These are phyloP conservation scores for Alternaria viburni DNA, from an alignment of 2,329 filamentous ascomycete genomes.

Conservation along the genomic window DNA sequence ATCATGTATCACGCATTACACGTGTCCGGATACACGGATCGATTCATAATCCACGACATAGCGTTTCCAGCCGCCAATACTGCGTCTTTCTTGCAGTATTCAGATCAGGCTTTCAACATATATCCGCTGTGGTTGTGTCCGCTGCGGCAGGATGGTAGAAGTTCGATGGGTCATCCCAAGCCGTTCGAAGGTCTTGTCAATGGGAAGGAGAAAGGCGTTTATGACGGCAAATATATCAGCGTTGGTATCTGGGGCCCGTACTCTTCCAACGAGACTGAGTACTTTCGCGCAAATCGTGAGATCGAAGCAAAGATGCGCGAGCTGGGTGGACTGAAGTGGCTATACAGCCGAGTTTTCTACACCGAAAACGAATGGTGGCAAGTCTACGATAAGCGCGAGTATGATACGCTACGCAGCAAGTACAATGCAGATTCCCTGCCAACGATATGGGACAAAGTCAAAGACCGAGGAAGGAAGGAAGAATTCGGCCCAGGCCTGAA, in stretches of 20 bases:
- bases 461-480: conserved; percentile 45
- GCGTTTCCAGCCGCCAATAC: conserved; percentile 62
- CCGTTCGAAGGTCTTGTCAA: conserved; percentile 8
- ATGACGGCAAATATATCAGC: conserved; percentile 37
- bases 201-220: conserved; percentile 10
- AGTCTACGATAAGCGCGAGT: conserved; percentile 66
- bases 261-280: conserved; percentile 61
- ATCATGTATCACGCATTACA: conserved; percentile 70
- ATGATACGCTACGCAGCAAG: conserved; percentile 67
- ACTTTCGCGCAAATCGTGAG: conserved; percentile 71
- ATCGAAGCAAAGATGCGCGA: conserved; percentile 73
- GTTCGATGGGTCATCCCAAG: conserved; percentile 39
- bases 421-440: conserved; percentile 69
- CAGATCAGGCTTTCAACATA: conserved; percentile 54
- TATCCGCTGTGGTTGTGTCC: conserved; percentile 68
- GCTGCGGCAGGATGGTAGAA: conserved; percentile 40
- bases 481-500: conserved; percentile 26
- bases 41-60: conserved; percentile 69
- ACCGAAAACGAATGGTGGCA: conserved; percentile 73
- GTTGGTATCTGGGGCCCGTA: conserved; percentile 79
- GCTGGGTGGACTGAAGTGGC: conserved; percentile 81
- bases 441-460: conserved; percentile 71
- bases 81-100: conserved; percentile 59
- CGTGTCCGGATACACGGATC: conserved; percentile 60
- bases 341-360: conserved; percentile 88